Evolutionary conservation across 2,329 filamentous ascomycete species (phyloP), one percentile per base, ranked within the genome.

Genomic region (Lecanicillium sp.): DNA sequence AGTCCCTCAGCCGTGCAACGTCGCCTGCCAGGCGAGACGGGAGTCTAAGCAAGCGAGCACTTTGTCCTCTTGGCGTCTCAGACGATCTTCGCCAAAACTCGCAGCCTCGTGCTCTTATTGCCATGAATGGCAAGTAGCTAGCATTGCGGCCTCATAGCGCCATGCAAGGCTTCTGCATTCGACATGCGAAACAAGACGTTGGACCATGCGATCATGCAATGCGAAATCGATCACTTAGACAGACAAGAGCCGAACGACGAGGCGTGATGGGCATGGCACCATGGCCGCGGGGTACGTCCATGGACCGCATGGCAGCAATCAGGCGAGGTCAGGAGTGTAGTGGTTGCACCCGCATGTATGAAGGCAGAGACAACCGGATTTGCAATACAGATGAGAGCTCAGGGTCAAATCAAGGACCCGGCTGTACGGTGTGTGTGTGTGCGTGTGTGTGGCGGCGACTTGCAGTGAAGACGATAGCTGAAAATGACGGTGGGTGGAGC

Each of bases 381-480:
- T 33, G 44, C 44, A 47, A 33, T 33, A 14, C 29, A 27, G 44
- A 47, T 47, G 44, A 47, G 35, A 39, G 36, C 44, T 40, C 36
- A 36, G 44, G 39, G 36, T 27, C 36, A 46, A 46, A 29, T 7
- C 7, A 29, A 33, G n/a, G n/a, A 17, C n/a, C 27, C 26, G 19
- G 21, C 32, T n/a, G 41, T 26, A 19, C 9, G 26, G n/a, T 19
- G 37, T 23, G 14, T 17, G 26, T 35, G 44, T 41, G 38, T 48
- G 5, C 21, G 30, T 36, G 24, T 33, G 33, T 49, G 46, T 40
- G 40, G 40, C 32, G 32, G 32, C 48, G 35, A 49, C 41, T 21
- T 49, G 48, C 48, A 49, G 40, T 12, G 41, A 49, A 38, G 35
- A 44, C 14, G 15, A 26, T 39, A 49, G 48, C 48, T 49, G 48